These are phyloP conservation scores for Blepharisma stoltei DNA, from an alignment of 73 alveolate species.

Conservation along the genomic window DNA sequence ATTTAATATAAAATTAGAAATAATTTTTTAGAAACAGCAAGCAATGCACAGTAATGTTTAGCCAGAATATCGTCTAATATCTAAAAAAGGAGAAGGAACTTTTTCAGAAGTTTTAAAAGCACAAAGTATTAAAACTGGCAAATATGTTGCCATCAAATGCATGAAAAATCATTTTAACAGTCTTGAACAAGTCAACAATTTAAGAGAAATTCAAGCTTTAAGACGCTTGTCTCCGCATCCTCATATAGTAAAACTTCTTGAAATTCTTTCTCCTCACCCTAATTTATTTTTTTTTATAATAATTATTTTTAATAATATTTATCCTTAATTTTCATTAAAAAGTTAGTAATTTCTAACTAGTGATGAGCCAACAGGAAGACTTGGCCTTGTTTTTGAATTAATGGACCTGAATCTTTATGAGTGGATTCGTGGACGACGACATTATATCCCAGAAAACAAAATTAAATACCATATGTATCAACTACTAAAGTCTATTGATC, in stretches of 20 bases:
- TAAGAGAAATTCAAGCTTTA: slow-evolving; percentile 87
- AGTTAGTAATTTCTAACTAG: slow-evolving; percentile 26
- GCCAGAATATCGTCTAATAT: slow-evolving; percentile 51
- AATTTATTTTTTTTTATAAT: slow-evolving; percentile 17
- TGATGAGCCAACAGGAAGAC: slow-evolving; percentile 98
- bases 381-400: slow-evolving; percentile 97
- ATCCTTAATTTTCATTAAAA: not conserved
- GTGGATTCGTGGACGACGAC: slow-evolving; percentile 87
- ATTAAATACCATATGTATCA: slow-evolving; percentile 86
- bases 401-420: slow-evolving; percentile 98
- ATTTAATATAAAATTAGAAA: no score
- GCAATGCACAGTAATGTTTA: slow-evolving; percentile 47
- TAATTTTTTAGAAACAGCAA: not conserved
- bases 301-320: not conserved
- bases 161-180: slow-evolving; percentile 69
- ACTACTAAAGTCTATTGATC: slow-evolving; percentile 90
- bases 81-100: slow-evolving; percentile 80
- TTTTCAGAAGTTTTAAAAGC: slow-evolving; percentile 84
- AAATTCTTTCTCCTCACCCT: slow-evolving; percentile 79
- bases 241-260: slow-evolving; percentile 75
- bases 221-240: slow-evolving; percentile 81
- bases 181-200: slow-evolving; percentile 68
- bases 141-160: slow-evolving; percentile 83
- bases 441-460: slow-evolving; percentile 82
- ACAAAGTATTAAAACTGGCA: slow-evolving; percentile 69